phyloP scores from a whole-genome alignment of 495 filamentous ascomycete genomes.

The Acidiella bohemica region DNA sequence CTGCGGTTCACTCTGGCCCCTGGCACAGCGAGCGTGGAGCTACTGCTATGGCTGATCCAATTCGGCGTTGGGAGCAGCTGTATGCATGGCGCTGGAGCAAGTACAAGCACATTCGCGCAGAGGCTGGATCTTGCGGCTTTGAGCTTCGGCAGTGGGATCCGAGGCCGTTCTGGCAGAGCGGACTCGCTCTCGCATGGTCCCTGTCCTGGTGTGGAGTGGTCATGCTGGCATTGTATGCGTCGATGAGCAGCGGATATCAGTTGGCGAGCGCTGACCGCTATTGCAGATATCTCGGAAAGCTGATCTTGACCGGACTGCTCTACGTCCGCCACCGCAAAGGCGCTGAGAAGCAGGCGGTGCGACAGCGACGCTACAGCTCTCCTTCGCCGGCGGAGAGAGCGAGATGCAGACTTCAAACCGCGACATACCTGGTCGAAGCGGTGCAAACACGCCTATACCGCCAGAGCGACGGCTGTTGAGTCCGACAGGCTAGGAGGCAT shows the following conservation, averaged over 20 bases:
- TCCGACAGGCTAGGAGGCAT: no score
- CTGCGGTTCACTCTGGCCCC: background rate
- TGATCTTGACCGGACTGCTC: background rate
- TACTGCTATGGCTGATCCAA: conserved; percentile 5
- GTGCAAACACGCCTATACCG: background rate
- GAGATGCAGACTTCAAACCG: conserved; percentile 7
- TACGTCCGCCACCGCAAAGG: background rate
- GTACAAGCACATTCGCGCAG: background rate
- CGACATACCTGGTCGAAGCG: conserved; percentile 4
- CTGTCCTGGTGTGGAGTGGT: background rate
- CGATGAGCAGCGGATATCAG: no score
- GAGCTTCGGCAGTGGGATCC: background rate
- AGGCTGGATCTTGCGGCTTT: background rate
- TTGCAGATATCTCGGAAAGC: conserved; percentile 1
- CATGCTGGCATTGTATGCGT: conserved; percentile 1
- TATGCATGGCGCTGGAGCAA: background rate
- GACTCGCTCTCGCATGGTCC: conserved; percentile 1
- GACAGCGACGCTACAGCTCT: background rate
- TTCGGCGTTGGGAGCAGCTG: background rate
- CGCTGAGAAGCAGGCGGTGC: background rate
- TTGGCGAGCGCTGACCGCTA: no score
- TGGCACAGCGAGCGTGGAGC: background rate
- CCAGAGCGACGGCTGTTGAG: no score
- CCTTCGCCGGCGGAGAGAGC: background rate
- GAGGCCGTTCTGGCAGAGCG: background rate